Percentiles rank a stretch among this genome's conserved stretches.
Conservation (phyloP, 1,284 basidiomycete species). For the Naganishia albida region DNA sequence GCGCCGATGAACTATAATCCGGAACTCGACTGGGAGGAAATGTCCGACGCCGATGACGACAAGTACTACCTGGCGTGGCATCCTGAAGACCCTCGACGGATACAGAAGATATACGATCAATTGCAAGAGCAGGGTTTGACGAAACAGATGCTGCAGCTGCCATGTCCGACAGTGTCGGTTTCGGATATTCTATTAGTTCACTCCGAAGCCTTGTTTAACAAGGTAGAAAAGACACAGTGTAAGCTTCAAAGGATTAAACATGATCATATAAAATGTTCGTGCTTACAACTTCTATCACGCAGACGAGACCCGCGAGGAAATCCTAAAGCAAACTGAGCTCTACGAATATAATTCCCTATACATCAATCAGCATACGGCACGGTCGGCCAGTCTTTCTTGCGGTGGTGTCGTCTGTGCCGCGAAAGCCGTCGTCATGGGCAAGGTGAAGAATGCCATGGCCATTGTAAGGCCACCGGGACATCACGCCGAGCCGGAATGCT, state of each 20-base stretch:
- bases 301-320: conserved; percentile 74
- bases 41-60: conserved; percentile 41
- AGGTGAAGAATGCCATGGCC: conserved; percentile 85
- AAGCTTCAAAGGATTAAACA: conserved; percentile 25
- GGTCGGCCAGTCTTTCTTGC: conserved; percentile 82
- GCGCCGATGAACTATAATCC: conserved; percentile 49
- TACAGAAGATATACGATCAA: conserved; percentile 72
- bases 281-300: conserved; percentile 34
- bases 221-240: conserved; percentile 66
- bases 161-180: conserved; percentile 69
- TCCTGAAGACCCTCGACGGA: conserved; percentile 86
- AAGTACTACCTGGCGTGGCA: conserved; percentile 55
- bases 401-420: conserved; percentile 93
- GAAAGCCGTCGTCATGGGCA: conserved; percentile 77
- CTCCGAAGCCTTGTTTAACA: conserved; percentile 84
- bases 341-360: conserved; percentile 91
- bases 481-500: conserved; percentile 95
- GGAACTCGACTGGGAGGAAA: conserved; percentile 50
- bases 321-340: conserved; percentile 70
- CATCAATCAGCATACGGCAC: conserved; percentile 80
- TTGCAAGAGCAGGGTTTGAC: conserved; percentile 67
- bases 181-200: conserved; percentile 88
- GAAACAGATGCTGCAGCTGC: conserved; percentile 73
- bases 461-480: conserved; percentile 97
- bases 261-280: conserved; percentile 10